Evolutionary conservation across 805 yeast species (phyloP).

Genomic region (Metschnikowia cerradonensis): DNA sequence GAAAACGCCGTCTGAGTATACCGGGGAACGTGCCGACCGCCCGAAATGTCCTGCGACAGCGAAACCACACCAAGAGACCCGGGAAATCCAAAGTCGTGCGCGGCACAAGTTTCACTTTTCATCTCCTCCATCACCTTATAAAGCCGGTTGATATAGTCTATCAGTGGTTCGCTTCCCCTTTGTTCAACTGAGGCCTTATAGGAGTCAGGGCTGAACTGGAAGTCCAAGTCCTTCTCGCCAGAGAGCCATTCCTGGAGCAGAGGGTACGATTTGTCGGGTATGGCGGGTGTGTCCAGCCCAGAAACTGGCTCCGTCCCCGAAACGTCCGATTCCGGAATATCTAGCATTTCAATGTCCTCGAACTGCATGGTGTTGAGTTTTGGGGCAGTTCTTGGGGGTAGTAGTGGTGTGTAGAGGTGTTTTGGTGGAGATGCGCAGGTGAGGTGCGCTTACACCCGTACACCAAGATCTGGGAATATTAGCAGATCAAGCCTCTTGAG

Average conservation of each 20-base stretch:
- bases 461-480: background rate
- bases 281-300: conserved; percentile 5
- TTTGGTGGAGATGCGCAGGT: background rate
- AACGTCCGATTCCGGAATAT: conserved; percentile 29
- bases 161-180: conserved; percentile 31
- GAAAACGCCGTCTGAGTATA: conserved; percentile 24
- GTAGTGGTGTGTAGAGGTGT: background rate
- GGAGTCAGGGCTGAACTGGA: conserved; percentile 42
- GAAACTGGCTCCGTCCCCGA: conserved; percentile 14
- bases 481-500: background rate
- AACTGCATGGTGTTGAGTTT: conserved; percentile 13
- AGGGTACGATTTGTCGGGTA: conserved; percentile 22
- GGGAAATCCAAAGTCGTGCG: conserved; percentile 14
- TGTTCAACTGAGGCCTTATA: conserved; percentile 33
- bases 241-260: conserved; percentile 47
- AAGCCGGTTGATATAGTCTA: conserved; percentile 44
- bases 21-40: conserved; percentile 6
- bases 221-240: conserved; percentile 30
- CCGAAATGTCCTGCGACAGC: conserved; percentile 13
- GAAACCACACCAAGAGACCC: conserved; percentile 33
- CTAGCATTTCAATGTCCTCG: conserved; percentile 37
- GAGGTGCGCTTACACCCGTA: background rate
- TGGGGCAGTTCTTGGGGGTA: background rate
- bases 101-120: conserved; percentile 16
- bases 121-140: conserved; percentile 49